These are phyloP conservation scores for Chaetomium cochliodes DNA, from an alignment of 495 filamentous ascomycete genomes.

Conservation along the genomic window DNA sequence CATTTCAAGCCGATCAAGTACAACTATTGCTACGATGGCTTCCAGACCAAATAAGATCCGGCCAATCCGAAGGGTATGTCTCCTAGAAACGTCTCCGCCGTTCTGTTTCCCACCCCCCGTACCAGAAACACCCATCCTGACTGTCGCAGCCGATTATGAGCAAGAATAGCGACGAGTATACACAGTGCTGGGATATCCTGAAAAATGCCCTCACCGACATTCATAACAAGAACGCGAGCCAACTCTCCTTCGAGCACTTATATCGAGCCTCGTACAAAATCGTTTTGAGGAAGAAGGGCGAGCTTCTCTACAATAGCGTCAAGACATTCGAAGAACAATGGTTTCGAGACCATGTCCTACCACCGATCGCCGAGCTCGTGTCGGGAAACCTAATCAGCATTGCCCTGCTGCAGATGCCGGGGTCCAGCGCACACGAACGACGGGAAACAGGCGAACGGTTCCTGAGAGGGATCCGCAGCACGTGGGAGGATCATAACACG, in stretches of 20 bases:
- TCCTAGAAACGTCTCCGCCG: background rate
- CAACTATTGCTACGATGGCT: conserved; percentile 23
- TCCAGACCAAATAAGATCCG: conserved; percentile 29
- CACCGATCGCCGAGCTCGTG: conserved; percentile 60
- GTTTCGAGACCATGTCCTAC: conserved; percentile 68
- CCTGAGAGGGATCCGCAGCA: conserved; percentile 66
- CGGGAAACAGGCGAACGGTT: conserved; percentile 81
- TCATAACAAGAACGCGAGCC: conserved; percentile 86
- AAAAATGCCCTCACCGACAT: conserved; percentile 76
- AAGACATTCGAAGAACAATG: conserved; percentile 76
- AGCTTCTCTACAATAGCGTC: conserved; percentile 76
- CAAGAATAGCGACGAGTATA: conserved; percentile 59
- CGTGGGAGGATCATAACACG: conserved; percentile 85
- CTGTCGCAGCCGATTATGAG: conserved; percentile 31
- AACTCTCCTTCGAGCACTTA: conserved; percentile 89
- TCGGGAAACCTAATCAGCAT: conserved; percentile 56
- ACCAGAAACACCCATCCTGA: conserved; percentile 2
- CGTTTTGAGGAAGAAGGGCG: conserved; percentile 84
- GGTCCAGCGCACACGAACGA: conserved; percentile 69
- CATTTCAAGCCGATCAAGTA: background rate
- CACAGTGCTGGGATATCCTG: conserved; percentile 75
- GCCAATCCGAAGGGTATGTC: conserved; percentile 31
- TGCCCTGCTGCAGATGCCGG: conserved; percentile 44
- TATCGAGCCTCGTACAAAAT: conserved; percentile 96
- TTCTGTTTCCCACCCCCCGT: background rate